Base-by-base conservation (phyloP, 176 grass and related monocot genomes). In the Oryza meyeriana region DNA sequence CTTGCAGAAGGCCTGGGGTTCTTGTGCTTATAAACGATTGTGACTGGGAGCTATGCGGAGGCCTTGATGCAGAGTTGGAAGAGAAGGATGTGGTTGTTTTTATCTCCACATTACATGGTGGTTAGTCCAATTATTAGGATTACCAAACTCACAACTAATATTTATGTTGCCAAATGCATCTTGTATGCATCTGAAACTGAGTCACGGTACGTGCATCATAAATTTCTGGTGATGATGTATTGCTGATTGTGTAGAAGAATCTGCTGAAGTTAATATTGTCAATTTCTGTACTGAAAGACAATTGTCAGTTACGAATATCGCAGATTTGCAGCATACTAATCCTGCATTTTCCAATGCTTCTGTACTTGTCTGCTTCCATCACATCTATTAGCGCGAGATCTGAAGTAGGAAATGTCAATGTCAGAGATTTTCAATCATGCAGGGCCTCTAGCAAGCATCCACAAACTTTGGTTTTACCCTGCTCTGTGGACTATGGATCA, bases 61-160 rank as follows among this genome's bases (percentile, higher is more conserved):
- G 83, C 62, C 82, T 95, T 26, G 90, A 98, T 79, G 76, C 90
- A 28, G 92, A 80, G 79, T 79, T 98, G 72, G 95, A 91, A 86
- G 95, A 98, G 50, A 98, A 95, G 76, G 95, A 98, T 79, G 76
- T 82, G 22, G 89, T 98, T 44, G 92, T 98, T 36, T 98, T 95
- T 75, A 95, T 95, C 66, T 95, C 92, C 64, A 98, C 90, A 62
- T 61, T 98, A 74, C 92, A 98, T 74, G 92, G 95, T 62, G 95
- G 92, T 87, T 98, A 86, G 55, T 75, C 45, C 81, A 13, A 84
- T 79, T 38, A 31, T 44, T 14, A 2, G 27, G 62, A 61, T 32
- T 14, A 36, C 25, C 1, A 25, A 22, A 34, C 8, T 42, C 29
- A 14, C 42, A 22, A 13, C 7, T 59, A 32, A 30, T 35, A 31